Evolutionary conservation across 2,329 filamentous ascomycete genomes (phyloP), one percentile per base, ranked within the genome.

Genomic region (Fusarium paranaense): DNA sequence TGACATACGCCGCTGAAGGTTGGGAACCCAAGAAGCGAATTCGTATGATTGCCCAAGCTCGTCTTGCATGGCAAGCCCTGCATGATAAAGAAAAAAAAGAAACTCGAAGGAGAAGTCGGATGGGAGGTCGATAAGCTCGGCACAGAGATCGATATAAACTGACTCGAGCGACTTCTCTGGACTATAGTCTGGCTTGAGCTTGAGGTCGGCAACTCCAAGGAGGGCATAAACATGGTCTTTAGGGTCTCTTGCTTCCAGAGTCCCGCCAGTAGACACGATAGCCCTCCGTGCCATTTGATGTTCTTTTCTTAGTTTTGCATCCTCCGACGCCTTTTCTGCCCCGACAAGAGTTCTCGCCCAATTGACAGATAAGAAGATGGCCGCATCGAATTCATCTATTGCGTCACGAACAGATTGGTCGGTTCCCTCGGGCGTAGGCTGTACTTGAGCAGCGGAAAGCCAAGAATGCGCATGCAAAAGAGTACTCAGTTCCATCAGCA

Each of bases 171-270:
- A 35, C 16, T 22, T 70, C 0, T 18, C n/a, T 3, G 5, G 20
- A 9, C 14, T 69, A 37, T 64, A 70, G 11, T 65, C 66, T 1
- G 59, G 67, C 18, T 69, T 35, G 3, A 59, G n/a, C 1, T 52
- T 13, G 2, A 70, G 30, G 16, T 8, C 4, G 2, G 30, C 37
- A 3, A 69, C 3, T 13, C 59, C 65, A 0, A 70, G 30, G 4
- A 64, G 27, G 1, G 65, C 65, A 6, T 68, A 68, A 5, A 69
- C 58, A 1, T 69, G 64, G 22, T 69, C 52, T 8, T 64, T 69
- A 1, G 58, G 50, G 1, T 64, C 4, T 2, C 45, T 54, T 6
- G 40, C 30, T 7, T n/a, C 13, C 8, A 42, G 27, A 6, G 58
- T 10, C 9, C 7, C 33, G 6, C 56, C 16, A 2, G 25, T 1